Percentiles rank a stretch among this genome's conserved stretches.
These are phyloP conservation scores for Colletotrichum spaethianum DNA, from an alignment of 2,329 filamentous ascomycete genomes.

Conservation along the genomic window DNA sequence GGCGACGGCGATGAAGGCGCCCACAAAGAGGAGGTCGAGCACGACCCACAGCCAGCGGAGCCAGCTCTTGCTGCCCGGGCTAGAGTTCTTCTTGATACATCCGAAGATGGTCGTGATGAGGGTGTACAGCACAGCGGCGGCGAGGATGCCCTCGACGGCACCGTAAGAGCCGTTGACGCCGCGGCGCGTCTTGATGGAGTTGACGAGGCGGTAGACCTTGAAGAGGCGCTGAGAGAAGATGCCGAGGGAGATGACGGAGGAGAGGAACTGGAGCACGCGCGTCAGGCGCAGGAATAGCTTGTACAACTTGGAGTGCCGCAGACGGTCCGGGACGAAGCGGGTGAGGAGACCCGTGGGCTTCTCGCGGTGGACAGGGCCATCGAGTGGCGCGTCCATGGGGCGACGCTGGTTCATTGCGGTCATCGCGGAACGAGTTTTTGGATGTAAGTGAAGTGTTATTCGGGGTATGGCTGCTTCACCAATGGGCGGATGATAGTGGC, in stretches of 20 bases:
- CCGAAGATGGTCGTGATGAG: conserved; percentile 53
- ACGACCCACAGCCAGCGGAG: conserved; percentile 57
- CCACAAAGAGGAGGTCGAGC: conserved; percentile 56
- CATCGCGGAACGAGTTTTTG: neutral
- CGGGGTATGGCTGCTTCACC: neutral
- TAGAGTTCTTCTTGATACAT: conserved; percentile 49
- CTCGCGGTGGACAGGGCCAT: neutral
- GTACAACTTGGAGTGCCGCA: conserved; percentile 43
- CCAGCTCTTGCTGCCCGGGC: conserved; percentile 46
- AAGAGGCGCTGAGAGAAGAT: conserved; percentile 58
- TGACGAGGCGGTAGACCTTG: conserved; percentile 56
- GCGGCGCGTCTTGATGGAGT: conserved; percentile 49
- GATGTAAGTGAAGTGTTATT: neutral
- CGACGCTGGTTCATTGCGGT: neutral
- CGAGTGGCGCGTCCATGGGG: conserved; percentile 4
- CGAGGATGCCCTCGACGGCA: conserved; percentile 60
- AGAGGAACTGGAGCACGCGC: conserved; percentile 60
- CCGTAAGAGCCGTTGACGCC: conserved; percentile 50
- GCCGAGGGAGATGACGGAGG: conserved; percentile 57
- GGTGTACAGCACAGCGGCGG: conserved; percentile 59
- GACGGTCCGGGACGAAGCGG: conserved; percentile 40
- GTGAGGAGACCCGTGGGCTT: conserved; percentile 42
- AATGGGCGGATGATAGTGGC: neutral
- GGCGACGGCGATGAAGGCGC: conserved; percentile 59
- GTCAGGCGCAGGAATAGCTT: conserved; percentile 52